These are phyloP conservation scores for Termitomyces sp. DNA, from an alignment of 1,284 basidiomycete species.

Conservation along the genomic window DNA sequence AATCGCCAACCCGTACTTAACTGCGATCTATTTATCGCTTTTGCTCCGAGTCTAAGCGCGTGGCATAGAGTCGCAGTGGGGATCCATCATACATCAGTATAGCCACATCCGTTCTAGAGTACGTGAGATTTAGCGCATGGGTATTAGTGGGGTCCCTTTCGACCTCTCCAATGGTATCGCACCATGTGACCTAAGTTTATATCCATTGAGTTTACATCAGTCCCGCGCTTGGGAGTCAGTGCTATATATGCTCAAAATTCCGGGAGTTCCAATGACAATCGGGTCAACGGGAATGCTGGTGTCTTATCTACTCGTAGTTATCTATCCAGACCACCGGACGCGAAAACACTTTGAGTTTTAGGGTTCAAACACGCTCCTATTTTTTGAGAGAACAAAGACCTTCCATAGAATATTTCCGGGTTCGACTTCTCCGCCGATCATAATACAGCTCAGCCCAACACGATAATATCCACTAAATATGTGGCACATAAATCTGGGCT, in stretches of 20 bases:
- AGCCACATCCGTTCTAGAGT: constrained; percentile 23
- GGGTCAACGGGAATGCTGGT: background rate
- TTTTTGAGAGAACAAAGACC: constrained; percentile 10
- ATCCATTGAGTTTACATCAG: constrained; percentile 12
- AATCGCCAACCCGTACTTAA: background rate
- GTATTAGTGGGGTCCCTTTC: constrained; percentile 18
- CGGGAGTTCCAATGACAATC: constrained; percentile 12
- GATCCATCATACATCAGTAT: constrained; percentile 18
- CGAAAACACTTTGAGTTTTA: background rate
- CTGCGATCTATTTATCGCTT: constrained; percentile 18
- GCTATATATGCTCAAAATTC: constrained; percentile 1
- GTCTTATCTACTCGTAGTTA: constrained; percentile 8
- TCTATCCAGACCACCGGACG: constrained; percentile 4
- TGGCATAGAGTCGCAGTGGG: constrained; percentile 22
- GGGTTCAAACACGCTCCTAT: background rate
- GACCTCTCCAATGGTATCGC: constrained; percentile 25
- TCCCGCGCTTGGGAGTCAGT: background rate
- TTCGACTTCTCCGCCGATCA: background rate
- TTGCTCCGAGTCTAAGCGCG: constrained; percentile 16
- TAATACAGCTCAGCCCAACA: background rate
- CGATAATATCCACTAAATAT: constrained; percentile 2
- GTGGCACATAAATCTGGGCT: background rate
- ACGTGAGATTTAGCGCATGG: constrained; percentile 25
- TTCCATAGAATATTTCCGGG: background rate
- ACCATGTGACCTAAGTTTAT: constrained; percentile 19